These are phyloP conservation scores for Ophiostoma sp. DNA, from an alignment of 2,329 filamentous ascomycete species.

Conservation along the genomic window DNA sequence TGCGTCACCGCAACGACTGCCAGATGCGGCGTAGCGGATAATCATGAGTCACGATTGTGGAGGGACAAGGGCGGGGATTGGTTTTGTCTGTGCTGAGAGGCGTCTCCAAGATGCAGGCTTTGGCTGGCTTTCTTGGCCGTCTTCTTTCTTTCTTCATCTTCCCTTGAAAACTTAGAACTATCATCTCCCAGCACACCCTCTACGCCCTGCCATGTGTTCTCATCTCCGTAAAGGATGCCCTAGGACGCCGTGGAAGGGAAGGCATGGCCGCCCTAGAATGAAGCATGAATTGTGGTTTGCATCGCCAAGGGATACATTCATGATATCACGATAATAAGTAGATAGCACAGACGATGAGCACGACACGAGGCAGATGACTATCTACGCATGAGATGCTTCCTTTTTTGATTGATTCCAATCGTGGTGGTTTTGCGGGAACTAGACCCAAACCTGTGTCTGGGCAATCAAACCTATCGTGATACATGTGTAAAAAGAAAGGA, in stretches of 20 bases:
- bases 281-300: neutral
- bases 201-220: neutral
- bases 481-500: neutral
- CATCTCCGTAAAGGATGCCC: neutral
- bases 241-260: neutral
- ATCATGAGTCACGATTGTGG: slow-evolving; percentile 12
- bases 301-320: neutral
- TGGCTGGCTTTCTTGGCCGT: neutral
- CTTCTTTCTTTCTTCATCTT: neutral
- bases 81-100: neutral
- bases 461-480: neutral
- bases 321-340: neutral
- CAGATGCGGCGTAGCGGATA: neutral
- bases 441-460: neutral
- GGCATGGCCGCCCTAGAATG: neutral
- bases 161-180: neutral
- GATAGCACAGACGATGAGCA: neutral
- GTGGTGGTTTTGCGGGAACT: neutral
- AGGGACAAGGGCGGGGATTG: neutral
- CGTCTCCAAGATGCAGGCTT: neutral
- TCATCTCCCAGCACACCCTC: too few species aligned
- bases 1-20: neutral
- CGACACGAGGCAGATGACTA: neutral
- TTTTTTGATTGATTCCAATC: too few species aligned
- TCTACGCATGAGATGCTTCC: neutral